Conservation (phyloP, 306 rosid genomes). For the Biancaea sappan region DNA sequence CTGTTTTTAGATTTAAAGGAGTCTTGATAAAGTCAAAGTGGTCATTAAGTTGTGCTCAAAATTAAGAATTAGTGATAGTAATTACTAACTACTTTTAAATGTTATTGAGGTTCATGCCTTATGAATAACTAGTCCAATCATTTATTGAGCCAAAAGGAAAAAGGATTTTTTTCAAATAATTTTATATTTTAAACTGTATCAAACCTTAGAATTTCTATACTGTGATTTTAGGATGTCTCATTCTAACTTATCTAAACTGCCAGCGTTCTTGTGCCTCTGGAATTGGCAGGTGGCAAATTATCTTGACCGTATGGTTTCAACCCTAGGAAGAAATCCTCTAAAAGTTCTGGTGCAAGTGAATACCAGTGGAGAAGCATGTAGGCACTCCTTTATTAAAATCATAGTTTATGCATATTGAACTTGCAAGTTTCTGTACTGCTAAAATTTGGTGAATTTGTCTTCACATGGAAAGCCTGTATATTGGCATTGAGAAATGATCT, state of each 20-base stretch:
- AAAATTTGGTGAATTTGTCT: conserved; percentile 7
- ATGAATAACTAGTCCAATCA: neutral
- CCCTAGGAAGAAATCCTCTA: conserved; percentile 72
- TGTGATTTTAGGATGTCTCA: conserved; percentile 15
- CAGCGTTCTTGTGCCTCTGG: conserved; percentile 32
- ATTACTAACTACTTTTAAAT: neutral
- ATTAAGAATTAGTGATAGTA: conserved; percentile 2
- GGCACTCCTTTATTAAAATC: conserved; percentile 40
- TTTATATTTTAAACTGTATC: neutral
- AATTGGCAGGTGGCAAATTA: conserved; percentile 72
- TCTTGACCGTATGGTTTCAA: conserved; percentile 77
- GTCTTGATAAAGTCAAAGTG: neutral
- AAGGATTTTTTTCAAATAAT: neutral
- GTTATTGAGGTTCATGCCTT: conserved; percentile 3
- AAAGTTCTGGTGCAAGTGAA: conserved; percentile 85
- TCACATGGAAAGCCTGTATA: neutral
- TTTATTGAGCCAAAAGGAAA: neutral
- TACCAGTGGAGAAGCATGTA: conserved; percentile 94
- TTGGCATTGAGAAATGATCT: conserved; percentile 6
- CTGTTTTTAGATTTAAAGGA: no score
- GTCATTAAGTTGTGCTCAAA: conserved; percentile 6
- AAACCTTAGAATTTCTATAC: conserved; percentile 9
- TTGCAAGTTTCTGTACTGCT: conserved; percentile 19
- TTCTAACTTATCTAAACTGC: conserved; percentile 15
- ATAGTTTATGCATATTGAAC: conserved; percentile 1